Conservation (phyloP, 2,329 filamentous ascomycete species). For the Lasiodiplodia gonubiensis region DNA sequence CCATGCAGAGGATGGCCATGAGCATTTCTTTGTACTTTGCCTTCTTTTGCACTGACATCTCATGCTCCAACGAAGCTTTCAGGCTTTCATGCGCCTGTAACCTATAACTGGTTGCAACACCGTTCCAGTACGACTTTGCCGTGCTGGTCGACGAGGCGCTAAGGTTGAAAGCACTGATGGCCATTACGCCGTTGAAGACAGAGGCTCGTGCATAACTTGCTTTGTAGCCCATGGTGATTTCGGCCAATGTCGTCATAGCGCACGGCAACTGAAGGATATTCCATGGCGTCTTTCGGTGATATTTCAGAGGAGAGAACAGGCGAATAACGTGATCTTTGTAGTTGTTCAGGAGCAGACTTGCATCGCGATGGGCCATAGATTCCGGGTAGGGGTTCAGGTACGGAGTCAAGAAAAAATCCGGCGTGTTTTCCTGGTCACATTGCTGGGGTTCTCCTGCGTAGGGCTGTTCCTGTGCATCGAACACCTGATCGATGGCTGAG, state of each 20-base stretch:
- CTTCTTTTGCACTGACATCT: constrained; percentile 43
- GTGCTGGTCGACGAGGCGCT: constrained; percentile 35
- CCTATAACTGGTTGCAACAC: constrained; percentile 40
- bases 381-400: background rate
- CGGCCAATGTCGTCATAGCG: constrained; percentile 11
- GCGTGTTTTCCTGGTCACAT: background rate
- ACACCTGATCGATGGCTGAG: background rate
- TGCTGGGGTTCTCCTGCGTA: background rate
- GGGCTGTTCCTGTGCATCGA: background rate
- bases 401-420: background rate
- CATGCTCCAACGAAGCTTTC: constrained; percentile 43
- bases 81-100: constrained; percentile 41
- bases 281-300: constrained; percentile 33
- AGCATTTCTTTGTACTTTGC: constrained; percentile 54
- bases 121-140: constrained; percentile 41
- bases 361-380: background rate
- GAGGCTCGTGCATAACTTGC: background rate
- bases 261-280: constrained; percentile 32
- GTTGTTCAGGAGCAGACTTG: constrained; percentile 31
- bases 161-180: constrained; percentile 53
- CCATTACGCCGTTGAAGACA: constrained; percentile 44
- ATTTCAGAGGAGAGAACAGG: constrained; percentile 31
- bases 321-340: constrained; percentile 28
- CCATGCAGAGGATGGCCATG: constrained; percentile 53
- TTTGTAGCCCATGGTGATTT: background rate